Base-by-base conservation (phyloP, 2,329 filamentous ascomycete genomes). In the Pseudocercospora fijiensis region DNA sequence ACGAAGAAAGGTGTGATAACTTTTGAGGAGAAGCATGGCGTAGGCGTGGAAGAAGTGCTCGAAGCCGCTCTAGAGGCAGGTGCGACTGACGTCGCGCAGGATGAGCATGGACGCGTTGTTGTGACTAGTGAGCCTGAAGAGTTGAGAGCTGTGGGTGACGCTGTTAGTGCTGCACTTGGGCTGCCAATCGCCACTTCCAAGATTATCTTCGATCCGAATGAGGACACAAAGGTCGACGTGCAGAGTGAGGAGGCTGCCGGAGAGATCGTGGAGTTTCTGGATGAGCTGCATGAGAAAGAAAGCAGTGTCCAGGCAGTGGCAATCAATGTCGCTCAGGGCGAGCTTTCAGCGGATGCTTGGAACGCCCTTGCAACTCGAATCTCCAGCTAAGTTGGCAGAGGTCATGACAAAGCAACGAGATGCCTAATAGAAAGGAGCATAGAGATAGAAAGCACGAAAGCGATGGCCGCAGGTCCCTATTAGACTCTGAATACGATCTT, bases 41-140 rank as follows among this genome's bases (percentile, higher is more conserved):
- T 84, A 11, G 81, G 80, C n/a, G 83, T 86, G 5, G 86, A 95
- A 57, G 88, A 92, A 43, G 85, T 91, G 24, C 79, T 97, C 47
- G 88, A 97, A 69, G 85, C 88, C 60, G 92, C 91, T 5, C 87
- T 98, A 57, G 93, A 97, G 73, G 90, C 90, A 9, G 94, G 92
- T 9, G 90, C 89, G 0, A 86, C 90, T 69, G 90, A 93, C 69
- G 83, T 92, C 0, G 84, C 90, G 64, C 81, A 83, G 59, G 87
- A 90, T 66, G 84, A 84, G 3, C 85, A 91, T n/a, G 89, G 87
- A 3, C 84, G 85, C 58, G 83, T 95, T 20, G 80, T 93, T 4
- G 81, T 96, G 0, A 90, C 85, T 77, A 91, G 89, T 0, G 85
- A 89, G 69, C 87, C 90, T 0, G 84, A 81, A 9, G 82, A 85